Conservation (phyloP, 345 rosid genomes). For the Adansonia digitata region DNA sequence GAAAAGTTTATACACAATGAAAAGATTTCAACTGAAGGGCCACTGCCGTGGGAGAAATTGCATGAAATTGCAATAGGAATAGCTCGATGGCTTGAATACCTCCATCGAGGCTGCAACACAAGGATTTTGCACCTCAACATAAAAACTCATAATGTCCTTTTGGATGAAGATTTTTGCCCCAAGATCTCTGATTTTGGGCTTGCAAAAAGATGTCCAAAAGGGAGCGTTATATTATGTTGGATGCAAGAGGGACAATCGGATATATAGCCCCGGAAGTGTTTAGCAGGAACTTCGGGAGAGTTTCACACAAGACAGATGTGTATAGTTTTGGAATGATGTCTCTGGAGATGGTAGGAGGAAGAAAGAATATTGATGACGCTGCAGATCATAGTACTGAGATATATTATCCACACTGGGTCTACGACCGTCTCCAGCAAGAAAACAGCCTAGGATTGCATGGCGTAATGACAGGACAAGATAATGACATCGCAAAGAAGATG, state of each 20-base stretch:
- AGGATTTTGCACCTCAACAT: constrained; percentile 34
- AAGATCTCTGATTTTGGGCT: constrained; percentile 48
- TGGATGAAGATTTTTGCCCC: constrained; percentile 32
- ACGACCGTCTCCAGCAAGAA: background rate
- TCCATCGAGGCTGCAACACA: constrained; percentile 29
- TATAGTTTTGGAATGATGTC: constrained; percentile 16
- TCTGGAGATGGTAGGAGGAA: constrained; percentile 30
- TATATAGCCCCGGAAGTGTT: constrained; percentile 32
- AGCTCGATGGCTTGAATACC: constrained; percentile 30
- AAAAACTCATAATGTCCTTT: constrained; percentile 41
- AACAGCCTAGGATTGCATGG: background rate
- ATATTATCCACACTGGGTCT: constrained; percentile 15
- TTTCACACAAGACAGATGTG: constrained; percentile 11
- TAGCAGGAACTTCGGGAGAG: constrained; percentile 22
- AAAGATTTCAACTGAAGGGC: background rate
- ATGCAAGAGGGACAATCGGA: constrained; percentile 18
- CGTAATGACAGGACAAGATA: background rate
- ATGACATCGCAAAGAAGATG: constrained; percentile 13
- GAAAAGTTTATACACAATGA: constrained; percentile 19
- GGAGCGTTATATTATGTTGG: constrained; percentile 22
- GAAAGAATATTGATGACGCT: background rate
- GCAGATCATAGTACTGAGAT: background rate
- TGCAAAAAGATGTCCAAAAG: constrained; percentile 29
- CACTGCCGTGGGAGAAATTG: constrained; percentile 17
- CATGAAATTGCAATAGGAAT: constrained; percentile 16